These are phyloP conservation scores for Botrytis pseudocinerea DNA, from an alignment of 2,329 filamentous ascomycete genomes.

Conservation along the genomic window DNA sequence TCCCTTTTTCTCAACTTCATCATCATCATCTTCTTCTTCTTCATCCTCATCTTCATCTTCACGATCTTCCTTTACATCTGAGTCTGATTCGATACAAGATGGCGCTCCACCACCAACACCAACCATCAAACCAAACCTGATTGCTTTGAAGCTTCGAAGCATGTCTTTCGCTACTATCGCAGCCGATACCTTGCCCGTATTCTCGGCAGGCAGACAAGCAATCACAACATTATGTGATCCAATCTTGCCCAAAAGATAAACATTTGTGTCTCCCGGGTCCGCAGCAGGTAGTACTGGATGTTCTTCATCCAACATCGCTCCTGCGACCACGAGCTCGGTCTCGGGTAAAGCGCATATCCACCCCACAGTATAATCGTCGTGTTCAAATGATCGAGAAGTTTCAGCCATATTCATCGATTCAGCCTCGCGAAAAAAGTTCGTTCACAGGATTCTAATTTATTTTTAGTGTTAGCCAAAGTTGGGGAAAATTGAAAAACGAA, in stretches of 20 bases:
- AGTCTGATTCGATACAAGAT: conserved; percentile 26
- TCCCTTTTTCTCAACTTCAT: conserved; percentile 11
- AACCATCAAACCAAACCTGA: conserved; percentile 47
- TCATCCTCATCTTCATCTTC: neutral
- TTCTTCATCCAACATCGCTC: conserved; percentile 30
- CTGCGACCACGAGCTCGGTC: conserved; percentile 28
- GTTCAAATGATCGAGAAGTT: neutral
- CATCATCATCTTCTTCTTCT: conserved; percentile 14
- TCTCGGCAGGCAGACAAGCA: conserved; percentile 29
- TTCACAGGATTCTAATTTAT: neutral
- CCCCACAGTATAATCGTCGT: conserved; percentile 28
- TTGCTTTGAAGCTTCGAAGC: conserved; percentile 39
- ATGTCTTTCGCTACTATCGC: conserved; percentile 38
- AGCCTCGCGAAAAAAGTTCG: conserved; percentile 8
- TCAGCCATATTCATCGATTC: conserved; percentile 1
- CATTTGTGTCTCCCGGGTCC: conserved; percentile 24
- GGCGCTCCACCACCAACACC: conserved; percentile 44
- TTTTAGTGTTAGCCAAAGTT: neutral
- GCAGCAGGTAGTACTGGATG: conserved; percentile 27
- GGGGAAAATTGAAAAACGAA: neutral
- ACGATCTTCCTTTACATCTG: conserved; percentile 14
- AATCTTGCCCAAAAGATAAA: conserved; percentile 29
- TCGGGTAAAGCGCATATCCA: conserved; percentile 32
- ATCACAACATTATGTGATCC: conserved; percentile 31
- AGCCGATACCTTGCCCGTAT: conserved; percentile 40